These are phyloP conservation scores for Ceratobasidium sp. DNA, from an alignment of 1,284 basidiomycete genomes.

Conservation along the genomic window DNA sequence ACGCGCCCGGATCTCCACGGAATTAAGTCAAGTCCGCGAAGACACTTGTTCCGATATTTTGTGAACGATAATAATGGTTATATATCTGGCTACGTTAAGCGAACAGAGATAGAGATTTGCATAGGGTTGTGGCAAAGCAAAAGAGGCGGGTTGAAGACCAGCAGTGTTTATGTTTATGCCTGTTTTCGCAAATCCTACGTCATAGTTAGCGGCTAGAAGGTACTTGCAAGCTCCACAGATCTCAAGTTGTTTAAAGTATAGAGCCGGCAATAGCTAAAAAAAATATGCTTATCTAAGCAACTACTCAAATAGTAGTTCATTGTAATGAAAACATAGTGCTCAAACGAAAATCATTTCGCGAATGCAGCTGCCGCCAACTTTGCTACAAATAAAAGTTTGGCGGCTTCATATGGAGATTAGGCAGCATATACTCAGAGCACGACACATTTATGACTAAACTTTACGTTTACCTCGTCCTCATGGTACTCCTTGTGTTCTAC, in stretches of 20 bases:
- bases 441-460: not conserved
- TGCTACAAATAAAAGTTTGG: not conserved
- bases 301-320: not conserved
- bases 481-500: conserved; percentile 57
- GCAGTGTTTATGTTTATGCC: not conserved
- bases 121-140: not conserved
- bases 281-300: not conserved
- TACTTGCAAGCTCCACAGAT: not conserved
- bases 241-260: too few relatives aligned
- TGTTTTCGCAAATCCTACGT: conserved; percentile 1
- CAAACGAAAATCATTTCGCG: not conserved
- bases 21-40: conserved; percentile 20
- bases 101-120: too few relatives aligned
- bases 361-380: not conserved
- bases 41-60: conserved; percentile 9
- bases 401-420: not conserved
- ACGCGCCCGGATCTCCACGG: conserved; percentile 35
- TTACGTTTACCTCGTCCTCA: not conserved
- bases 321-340: not conserved
- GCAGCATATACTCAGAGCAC: not conserved
- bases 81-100: too few relatives aligned
- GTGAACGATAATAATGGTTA: too few relatives aligned
- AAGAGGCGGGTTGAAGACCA: not conserved
- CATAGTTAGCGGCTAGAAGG: not conserved
- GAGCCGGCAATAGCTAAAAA: too few relatives aligned